phyloP scores from a whole-genome alignment of 148 eudicot genomes.

The Camellia japonica region DNA sequence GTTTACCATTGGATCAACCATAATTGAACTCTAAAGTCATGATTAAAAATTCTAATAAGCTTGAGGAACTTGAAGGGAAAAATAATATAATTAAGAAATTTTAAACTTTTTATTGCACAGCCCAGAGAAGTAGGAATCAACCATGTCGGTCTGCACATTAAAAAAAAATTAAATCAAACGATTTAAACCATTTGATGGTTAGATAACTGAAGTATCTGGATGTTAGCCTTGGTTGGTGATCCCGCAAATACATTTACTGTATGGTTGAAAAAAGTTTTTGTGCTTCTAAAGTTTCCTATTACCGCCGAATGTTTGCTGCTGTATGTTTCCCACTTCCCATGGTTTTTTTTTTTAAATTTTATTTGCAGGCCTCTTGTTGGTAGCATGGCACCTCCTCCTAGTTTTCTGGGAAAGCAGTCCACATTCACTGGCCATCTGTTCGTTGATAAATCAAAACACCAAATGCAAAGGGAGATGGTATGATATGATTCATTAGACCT shows the following conservation, averaged over 20 bases:
- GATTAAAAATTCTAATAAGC: too few relatives aligned
- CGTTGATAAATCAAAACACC: constrained; percentile 39
- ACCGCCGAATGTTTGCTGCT: neutral
- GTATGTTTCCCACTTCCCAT: neutral
- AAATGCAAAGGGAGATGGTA: constrained; percentile 49
- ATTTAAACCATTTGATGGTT: too few relatives aligned
- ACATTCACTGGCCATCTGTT: constrained; percentile 58
- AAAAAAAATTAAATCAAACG: too few relatives aligned
- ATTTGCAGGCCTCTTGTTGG: constrained; percentile 66
- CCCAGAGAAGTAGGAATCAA: too few relatives aligned
- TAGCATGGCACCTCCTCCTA: constrained; percentile 20
- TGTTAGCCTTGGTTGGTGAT: neutral
- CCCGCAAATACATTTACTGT: neutral
- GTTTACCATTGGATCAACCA: too few relatives aligned
- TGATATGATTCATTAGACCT: constrained; percentile 5
- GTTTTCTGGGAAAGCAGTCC: constrained; percentile 36
- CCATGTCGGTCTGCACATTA: too few relatives aligned
- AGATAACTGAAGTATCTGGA: too few relatives aligned
- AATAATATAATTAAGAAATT: too few relatives aligned
- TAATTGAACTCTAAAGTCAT: too few relatives aligned
- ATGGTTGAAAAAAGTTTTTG: neutral
- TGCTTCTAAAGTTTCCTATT: neutral
- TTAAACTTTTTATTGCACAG: too few relatives aligned
- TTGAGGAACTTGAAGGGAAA: too few relatives aligned
- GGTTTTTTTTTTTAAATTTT: neutral